phyloP scores from a whole-genome alignment of 1,284 basidiomycete genomes.

The Cutaneotrichosporon sp. region DNA sequence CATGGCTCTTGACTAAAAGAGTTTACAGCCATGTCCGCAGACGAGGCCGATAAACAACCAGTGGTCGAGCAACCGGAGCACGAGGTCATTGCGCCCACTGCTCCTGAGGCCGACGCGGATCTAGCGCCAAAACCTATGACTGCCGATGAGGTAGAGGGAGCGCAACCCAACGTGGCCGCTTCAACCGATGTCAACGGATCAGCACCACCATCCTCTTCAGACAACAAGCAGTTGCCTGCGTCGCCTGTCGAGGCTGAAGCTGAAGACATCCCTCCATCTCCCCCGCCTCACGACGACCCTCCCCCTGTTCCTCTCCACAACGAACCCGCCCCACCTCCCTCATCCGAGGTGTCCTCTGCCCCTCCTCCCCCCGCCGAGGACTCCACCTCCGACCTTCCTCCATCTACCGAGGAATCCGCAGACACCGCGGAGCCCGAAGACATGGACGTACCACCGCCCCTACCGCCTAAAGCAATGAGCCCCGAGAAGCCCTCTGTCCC shows the following conservation, averaged over 20 bases:
- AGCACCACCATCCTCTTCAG: not conserved
- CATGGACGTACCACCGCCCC: constrained; percentile 16
- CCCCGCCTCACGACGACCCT: not conserved
- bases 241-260: not conserved
- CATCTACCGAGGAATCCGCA: not conserved
- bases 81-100: not conserved
- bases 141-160: not conserved
- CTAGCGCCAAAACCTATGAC: not conserved
- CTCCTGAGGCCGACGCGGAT: not conserved
- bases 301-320: not conserved
- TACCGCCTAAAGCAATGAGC: constrained; percentile 13
- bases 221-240: constrained; percentile 2
- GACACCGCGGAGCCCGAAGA: not conserved
- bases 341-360: not conserved
- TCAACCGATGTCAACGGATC: constrained; percentile 3
- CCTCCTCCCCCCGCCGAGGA: not conserved
- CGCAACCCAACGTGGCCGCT: not conserved
- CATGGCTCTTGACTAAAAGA: not conserved
- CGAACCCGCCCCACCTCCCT: not conserved
- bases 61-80: not conserved
- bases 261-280: constrained; percentile 6
- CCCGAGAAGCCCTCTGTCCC: constrained; percentile 13
- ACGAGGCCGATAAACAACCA: constrained; percentile 2
- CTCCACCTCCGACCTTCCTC: not conserved
- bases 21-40: constrained; percentile 12